Base-by-base conservation (phyloP, 495 filamentous ascomycete species). In the Hyaloscypha finlandica region DNA sequence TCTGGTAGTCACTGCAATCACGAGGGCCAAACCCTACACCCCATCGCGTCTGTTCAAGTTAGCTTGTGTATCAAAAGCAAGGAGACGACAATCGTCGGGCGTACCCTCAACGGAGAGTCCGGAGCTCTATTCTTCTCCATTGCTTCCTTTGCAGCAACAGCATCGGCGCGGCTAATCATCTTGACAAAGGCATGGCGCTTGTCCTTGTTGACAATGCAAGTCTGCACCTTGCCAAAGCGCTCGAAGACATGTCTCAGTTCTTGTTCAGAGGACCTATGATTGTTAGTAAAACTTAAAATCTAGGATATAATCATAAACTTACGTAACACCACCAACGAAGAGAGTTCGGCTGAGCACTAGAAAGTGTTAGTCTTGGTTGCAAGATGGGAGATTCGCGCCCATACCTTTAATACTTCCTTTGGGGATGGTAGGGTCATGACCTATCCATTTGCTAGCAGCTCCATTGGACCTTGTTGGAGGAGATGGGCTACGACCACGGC, bases 161-260 rank as follows among this genome's bases (percentile, higher is more conserved):
- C 94, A 74, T 97, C 93, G 33, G 84, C 81, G 30, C 96, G 93
- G 63, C 84, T 92, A 65, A 93, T 84, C 95, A 99, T 98, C 77
- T 99, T 99, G 68, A 99, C 94, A 73, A 99, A 99, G 14, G 95
- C 95, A 78, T 98, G 96, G 29, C 95, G 90, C 78, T 97, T 98
- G 70, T 98, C 96, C 66, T 90, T 89, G 78, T 98, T 97, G 73
- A 97, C 94, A 67, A 99, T 99, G 77, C 93, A 97, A 12, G 93
- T 96, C 73, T 99, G 95, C 1, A 99, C 96, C 55, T 87, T 77
- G 56, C 95, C 95, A 73, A 87, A 97, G 29, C 85, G 86, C 71
- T 80, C 78, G 73, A 99, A 97, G 32, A 93, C 86, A 31, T 78
- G 80, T 29, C 92, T 86, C 57, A 99, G 81, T 70, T 96, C 92